Evolutionary conservation across 164 flowering plant species (phyloP).

Genomic region (Chimonanthus praecox): DNA sequence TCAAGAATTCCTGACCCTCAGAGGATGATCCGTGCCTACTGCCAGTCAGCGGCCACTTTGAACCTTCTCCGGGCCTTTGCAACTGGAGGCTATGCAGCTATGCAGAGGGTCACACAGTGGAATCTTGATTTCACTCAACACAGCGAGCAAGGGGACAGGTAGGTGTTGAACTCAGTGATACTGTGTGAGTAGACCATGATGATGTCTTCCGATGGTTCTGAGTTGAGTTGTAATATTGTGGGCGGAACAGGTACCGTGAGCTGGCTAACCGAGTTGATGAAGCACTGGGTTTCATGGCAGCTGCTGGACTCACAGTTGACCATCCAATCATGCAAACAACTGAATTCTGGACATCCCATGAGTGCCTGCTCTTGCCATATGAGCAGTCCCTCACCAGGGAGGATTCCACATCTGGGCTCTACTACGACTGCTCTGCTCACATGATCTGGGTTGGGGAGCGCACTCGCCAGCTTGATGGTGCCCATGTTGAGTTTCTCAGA

Average conservation of each 20-base stretch:
- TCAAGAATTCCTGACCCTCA: slow-evolving; percentile 82
- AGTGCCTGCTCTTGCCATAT: slow-evolving; percentile 81
- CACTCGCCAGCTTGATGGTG: slow-evolving; percentile 90
- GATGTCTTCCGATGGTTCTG: background rate
- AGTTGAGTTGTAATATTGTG: background rate
- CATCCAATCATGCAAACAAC: slow-evolving; percentile 87
- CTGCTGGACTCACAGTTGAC: slow-evolving; percentile 78
- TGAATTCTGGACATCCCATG: slow-evolving; percentile 92
- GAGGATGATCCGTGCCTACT: slow-evolving; percentile 81
- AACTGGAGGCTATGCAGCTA: slow-evolving; percentile 93
- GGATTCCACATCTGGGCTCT: slow-evolving; percentile 83
- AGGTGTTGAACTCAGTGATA: background rate
- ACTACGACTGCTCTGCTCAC: slow-evolving; percentile 93
- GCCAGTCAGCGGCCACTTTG: slow-evolving; percentile 79
- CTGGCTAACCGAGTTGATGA: slow-evolving; percentile 81
- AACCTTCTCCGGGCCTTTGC: slow-evolving; percentile 88
- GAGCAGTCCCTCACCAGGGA: slow-evolving; percentile 80
- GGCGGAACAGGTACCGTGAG: slow-evolving; percentile 61
- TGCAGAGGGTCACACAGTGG: slow-evolving; percentile 95
- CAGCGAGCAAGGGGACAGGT: slow-evolving; percentile 95
- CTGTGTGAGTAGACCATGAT: background rate
- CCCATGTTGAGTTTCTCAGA: slow-evolving; percentile 82
- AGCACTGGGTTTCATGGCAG: slow-evolving; percentile 87
- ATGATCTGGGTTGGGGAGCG: slow-evolving; percentile 92
- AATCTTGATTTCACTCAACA: slow-evolving; percentile 84